A percentile compares a stretch with the other conserved stretches of the same genome.
Conservation (phyloP, 257 asterid genomes). For the Asclepias syriaca region DNA sequence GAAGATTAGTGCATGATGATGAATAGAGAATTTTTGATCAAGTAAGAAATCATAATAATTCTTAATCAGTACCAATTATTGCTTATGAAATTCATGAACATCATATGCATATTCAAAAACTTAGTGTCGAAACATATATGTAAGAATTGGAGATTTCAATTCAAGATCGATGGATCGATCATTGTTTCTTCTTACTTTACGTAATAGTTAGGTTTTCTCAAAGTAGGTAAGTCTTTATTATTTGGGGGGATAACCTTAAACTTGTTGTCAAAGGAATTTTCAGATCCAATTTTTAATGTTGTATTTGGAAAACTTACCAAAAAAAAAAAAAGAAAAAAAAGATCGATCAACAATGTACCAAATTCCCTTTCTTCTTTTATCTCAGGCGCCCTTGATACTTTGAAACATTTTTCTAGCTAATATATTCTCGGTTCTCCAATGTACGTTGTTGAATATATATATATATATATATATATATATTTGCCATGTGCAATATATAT, state of each 20-base stretch:
- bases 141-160: background rate
- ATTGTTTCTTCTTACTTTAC: slow-evolving; percentile 7
- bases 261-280: slow-evolving; percentile 16
- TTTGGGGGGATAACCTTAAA: no score
- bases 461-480: background rate
- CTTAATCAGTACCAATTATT: slow-evolving; percentile 4
- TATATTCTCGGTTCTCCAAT: background rate
- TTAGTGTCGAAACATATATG: background rate
- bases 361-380: background rate
- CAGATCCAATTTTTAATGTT: background rate
- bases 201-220: background rate
- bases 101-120: background rate
- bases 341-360: background rate
- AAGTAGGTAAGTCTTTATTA: background rate
- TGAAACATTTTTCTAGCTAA: background rate
- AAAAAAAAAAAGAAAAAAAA: background rate
- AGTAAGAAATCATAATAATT: background rate
- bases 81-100: slow-evolving; percentile 3
- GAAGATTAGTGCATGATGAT: background rate
- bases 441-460: no score
- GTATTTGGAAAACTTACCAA: background rate
- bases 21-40: background rate
- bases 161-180: background rate
- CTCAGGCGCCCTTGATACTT: background rate
- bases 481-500: background rate